Evolutionary conservation across 176 grass and related monocot species (phyloP).

Genomic region (Aegilops speltoides): DNA sequence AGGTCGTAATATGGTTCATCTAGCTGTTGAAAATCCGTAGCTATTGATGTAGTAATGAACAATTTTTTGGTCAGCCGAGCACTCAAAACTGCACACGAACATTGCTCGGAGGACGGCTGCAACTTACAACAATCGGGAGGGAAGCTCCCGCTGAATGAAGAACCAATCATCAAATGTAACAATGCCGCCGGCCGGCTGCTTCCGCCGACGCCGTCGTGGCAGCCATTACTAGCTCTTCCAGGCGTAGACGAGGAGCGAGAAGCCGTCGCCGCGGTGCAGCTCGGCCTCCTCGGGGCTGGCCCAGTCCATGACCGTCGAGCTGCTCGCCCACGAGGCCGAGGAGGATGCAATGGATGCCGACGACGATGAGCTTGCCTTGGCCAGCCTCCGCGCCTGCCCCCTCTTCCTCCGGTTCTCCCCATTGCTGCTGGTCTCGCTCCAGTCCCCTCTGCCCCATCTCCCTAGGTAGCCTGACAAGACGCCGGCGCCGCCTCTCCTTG

Average conservation of each 20-base stretch:
- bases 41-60: not conserved
- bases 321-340: constrained; percentile 48
- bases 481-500: constrained; percentile 5
- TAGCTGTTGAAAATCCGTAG: constrained; percentile 12
- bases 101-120: constrained; percentile 47
- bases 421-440: constrained; percentile 81
- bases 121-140: constrained; percentile 52
- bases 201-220: not conserved
- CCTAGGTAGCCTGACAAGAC: constrained; percentile 36
- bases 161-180: constrained; percentile 42
- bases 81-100: constrained; percentile 56
- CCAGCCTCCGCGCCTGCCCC: constrained; percentile 29
- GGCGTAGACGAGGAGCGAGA: constrained; percentile 87
- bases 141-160: constrained; percentile 27
- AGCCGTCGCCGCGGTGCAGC: constrained; percentile 69
- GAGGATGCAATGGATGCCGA: constrained; percentile 58
- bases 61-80: constrained; percentile 32
- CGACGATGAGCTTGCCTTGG: constrained; percentile 53
- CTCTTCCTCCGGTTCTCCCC: constrained; percentile 51
- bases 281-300: constrained; percentile 71
- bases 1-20: not conserved
- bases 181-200: constrained; percentile 23
- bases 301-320: constrained; percentile 91
- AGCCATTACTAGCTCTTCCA: constrained; percentile 51
- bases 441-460: constrained; percentile 53